phyloP scores from a whole-genome alignment of 345 rosid species.

The Moricandia arvensis region DNA sequence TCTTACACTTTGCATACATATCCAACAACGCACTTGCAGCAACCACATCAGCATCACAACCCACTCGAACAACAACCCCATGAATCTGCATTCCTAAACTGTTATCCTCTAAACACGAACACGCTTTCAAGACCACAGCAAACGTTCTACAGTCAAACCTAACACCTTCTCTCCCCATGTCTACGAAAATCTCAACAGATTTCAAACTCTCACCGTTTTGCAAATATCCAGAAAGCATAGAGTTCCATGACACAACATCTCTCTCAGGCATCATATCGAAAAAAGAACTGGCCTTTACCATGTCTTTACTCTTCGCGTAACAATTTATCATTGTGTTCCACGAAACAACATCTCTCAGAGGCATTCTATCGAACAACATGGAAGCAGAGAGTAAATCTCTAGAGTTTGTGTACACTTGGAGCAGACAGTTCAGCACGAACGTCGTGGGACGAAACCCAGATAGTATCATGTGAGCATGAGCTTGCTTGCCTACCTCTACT shows the following conservation, averaged over 20 bases:
- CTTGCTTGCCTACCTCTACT: constrained; percentile 61
- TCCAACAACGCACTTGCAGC: constrained; percentile 79
- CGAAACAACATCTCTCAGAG: constrained; percentile 60
- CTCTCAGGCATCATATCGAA: constrained; percentile 61
- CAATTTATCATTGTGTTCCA: constrained; percentile 70
- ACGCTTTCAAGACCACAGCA: constrained; percentile 62
- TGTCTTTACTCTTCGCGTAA: constrained; percentile 49
- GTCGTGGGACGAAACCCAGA: constrained; percentile 70
- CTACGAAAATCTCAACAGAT: constrained; percentile 48
- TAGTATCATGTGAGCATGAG: constrained; percentile 70
- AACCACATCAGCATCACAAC: constrained; percentile 61
- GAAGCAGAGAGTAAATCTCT: constrained; percentile 46
- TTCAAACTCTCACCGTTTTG: constrained; percentile 53
- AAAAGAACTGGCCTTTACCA: constrained; percentile 48
- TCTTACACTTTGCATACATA: constrained; percentile 86
- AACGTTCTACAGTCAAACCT: constrained; percentile 55
- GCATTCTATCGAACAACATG: constrained; percentile 68
- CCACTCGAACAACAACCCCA: constrained; percentile 51
- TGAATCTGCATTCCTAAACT: constrained; percentile 71
- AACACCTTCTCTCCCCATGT: constrained; percentile 54
- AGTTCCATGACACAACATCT: constrained; percentile 90
- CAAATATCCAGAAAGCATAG: constrained; percentile 71
- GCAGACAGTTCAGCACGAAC: constrained; percentile 71
- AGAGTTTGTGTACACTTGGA: constrained; percentile 58
- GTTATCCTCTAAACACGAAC: constrained; percentile 48